Evolutionary conservation across 495 filamentous ascomycete genomes (phyloP), one percentile per base, ranked within the genome.

Genomic region (Xanthoparmelia taractica): DNA sequence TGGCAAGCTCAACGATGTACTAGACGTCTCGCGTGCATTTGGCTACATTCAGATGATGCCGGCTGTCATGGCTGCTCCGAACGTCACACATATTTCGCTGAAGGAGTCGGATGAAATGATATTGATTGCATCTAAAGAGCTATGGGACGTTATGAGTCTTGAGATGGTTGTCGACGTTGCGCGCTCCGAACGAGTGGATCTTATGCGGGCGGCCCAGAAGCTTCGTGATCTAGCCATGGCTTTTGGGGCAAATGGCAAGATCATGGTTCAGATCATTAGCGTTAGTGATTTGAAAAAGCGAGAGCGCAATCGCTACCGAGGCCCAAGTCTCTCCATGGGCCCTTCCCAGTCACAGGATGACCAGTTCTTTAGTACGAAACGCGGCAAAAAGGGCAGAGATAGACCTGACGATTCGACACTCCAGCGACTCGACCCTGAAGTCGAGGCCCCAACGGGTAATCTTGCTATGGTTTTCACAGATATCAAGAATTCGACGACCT

Each of bases 191-290:
- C 84, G 91, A 23, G 80, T 80, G 36, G 93, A 99, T 72, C 79
- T 96, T 17, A 97, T 99, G 94, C 84, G 90, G 61, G 95, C 92
- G n/a, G 87, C 95, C 29, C 92, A 97, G 70, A 96, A 94, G 71
- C 83, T 97, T 12, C 86, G 94, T 37, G 94, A 99, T 77, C 77
- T 99, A 43, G 95, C 94, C 31, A 95, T 99, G 65, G 89, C 93
- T 5, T 97, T 96, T 71, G 95, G 94, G 25, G 87, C 92, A 37
- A 90, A 82, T 10, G 87, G 86, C 67, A 99, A 97, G 77, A 87
- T 99, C 67, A 97, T 97, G 94, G 91, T 99, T 1, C 96, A 96
- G 91, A 88, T 97, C 73, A 84, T 99, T 58, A 91, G 91, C 33
- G 88, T 99, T 48, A 87, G 87, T 60, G 91, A 97, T 70, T 75